phyloP scores from a whole-genome alignment of 352 stramenopile species.

The Phytophthora pluvialis region DNA sequence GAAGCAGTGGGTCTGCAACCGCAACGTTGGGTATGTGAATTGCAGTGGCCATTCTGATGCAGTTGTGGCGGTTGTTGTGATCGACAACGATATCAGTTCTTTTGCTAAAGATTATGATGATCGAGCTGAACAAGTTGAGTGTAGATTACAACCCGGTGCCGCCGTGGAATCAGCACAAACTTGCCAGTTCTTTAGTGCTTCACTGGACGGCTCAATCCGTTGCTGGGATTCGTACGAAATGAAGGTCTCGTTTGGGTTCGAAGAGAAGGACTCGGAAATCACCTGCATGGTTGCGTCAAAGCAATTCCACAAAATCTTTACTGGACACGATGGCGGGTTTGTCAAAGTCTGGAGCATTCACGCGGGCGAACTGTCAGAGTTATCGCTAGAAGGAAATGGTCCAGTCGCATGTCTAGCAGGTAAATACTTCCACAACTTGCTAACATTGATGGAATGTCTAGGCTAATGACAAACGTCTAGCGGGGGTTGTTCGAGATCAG shows the following conservation, averaged over 20 bases:
- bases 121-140: neutral
- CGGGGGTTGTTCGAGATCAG: conserved; percentile 54
- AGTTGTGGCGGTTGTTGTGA: conserved; percentile 53
- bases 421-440: conserved; percentile 23
- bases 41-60: conserved; percentile 59
- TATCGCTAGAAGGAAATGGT: conserved; percentile 33
- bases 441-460: neutral
- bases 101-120: conserved; percentile 27
- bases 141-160: neutral
- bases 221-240: conserved; percentile 83
- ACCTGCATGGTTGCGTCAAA: conserved; percentile 61
- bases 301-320: conserved; percentile 63
- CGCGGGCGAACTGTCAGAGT: conserved; percentile 53
- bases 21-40: conserved; percentile 65
- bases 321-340: conserved; percentile 57
- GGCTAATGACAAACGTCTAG: conserved; percentile 29
- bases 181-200: conserved; percentile 67
- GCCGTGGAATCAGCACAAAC: conserved; percentile 23
- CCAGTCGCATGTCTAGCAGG: conserved; percentile 58
- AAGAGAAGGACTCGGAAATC: conserved; percentile 70
- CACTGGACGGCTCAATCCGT: conserved; percentile 71
- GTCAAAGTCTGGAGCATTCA: conserved; percentile 75
- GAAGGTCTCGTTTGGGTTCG: conserved; percentile 65
- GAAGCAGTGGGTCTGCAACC: conserved; percentile 70
- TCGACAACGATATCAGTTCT: conserved; percentile 27